Base-by-base conservation (phyloP, 2,329 filamentous ascomycete species). In the Calonectria multiphialidica region DNA sequence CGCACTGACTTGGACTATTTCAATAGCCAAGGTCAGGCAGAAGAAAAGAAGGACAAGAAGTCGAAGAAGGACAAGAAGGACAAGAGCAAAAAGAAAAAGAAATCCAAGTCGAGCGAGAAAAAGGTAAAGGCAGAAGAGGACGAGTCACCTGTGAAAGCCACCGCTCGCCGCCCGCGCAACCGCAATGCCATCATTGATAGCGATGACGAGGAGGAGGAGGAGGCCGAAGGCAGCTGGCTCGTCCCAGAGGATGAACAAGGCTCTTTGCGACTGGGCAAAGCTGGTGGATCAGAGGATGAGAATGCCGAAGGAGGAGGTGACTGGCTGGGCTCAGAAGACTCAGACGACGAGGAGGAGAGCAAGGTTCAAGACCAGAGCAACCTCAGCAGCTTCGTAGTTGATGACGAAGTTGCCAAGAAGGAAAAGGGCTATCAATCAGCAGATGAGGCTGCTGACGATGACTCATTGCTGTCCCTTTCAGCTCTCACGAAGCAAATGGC, bases 231-330 rank as follows among this genome's bases (percentile, higher is more conserved):
- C 15, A 93, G 94, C 77, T 98, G 95, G 95, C 87, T 98, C 49
- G 94, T 96, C 4, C 89, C 91, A 0, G 92, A 93, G 70, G 87
- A 90, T 12, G 87, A 97, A 79, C 91, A 89, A 53, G 87, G 88
- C 0, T 80, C 87, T 1, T 80, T 92, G 5, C 86, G 87, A n/a
- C 87, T 96, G 18, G 94, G 94, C 59, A 93, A 92, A 80, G 93
- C 94, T 53, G 95, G 95, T n/a, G 95, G 94, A 5, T 90, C 91
- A n/a, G 93, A 95, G 65, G 95, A 98, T 74, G 95, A 98, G 82
- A 91, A 98, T 80, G 94, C 93, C 2, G 96, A 98, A 81, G 95
- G 95, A 2, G 95, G 93, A 4, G 96, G 95, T 25, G 94, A 97
- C 69, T 95, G 91, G 81, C 87, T 98, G 62, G 90, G 90, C 44